Conservation (phyloP, 345 rosid genomes). For the Rhodomyrtus tomentosa region DNA sequence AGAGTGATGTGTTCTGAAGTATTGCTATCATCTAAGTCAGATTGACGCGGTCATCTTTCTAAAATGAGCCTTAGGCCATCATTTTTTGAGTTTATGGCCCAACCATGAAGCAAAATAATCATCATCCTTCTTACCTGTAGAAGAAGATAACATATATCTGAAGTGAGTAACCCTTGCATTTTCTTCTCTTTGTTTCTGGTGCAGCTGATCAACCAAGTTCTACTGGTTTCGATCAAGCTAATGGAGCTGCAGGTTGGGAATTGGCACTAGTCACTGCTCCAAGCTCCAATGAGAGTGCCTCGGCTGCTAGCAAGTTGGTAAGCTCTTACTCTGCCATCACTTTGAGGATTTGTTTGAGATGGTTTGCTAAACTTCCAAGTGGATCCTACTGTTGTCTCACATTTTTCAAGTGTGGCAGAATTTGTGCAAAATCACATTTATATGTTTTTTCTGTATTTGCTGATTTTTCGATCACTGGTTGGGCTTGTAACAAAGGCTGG, state of each 20-base stretch:
- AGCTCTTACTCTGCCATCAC: not conserved
- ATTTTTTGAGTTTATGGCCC: not conserved
- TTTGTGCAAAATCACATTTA: not conserved
- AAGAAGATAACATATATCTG: not conserved
- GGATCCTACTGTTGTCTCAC: not conserved
- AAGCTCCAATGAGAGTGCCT: conserved; percentile 64
- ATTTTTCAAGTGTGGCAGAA: not conserved
- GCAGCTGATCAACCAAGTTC: conserved; percentile 55
- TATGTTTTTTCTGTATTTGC: not conserved
- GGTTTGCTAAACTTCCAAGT: not conserved
- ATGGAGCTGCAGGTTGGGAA: conserved; percentile 81
- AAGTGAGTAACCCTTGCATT: not conserved
- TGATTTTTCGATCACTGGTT: not conserved
- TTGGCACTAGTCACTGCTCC: conserved; percentile 87
- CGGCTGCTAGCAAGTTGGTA: conserved; percentile 77
- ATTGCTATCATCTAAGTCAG: not conserved
- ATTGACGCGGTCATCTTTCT: not conserved
- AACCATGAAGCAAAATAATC: not conserved
- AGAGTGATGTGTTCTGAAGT: not conserved
- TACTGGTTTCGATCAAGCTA: conserved; percentile 23
- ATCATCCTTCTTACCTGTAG: not conserved
- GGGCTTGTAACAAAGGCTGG: conserved; percentile 47
- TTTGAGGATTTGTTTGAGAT: not conserved
- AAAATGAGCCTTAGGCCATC: not conserved
- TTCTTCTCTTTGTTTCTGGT: conserved; percentile 1